These are phyloP conservation scores for Eurotiales sp. DNA, from an alignment of 2,329 filamentous ascomycete species.

Conservation along the genomic window DNA sequence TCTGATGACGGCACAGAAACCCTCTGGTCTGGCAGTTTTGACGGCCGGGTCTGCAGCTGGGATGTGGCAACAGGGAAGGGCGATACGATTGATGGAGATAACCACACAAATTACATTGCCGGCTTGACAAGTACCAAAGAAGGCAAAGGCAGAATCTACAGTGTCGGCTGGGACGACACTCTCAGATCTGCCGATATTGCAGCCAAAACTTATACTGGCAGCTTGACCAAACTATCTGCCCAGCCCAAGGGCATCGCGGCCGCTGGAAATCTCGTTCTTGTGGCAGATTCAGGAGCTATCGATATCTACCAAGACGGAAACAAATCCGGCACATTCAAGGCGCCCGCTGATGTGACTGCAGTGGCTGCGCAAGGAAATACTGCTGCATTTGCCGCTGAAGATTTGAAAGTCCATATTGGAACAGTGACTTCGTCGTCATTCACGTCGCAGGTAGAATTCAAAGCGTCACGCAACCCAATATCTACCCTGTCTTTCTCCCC, in stretches of 20 bases:
- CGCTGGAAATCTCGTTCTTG: conserved; percentile 50
- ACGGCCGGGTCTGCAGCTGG: conserved; percentile 84
- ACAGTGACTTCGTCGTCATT: conserved; percentile 55
- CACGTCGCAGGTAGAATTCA: conserved; percentile 55
- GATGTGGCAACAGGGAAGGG: conserved; percentile 67
- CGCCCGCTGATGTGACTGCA: conserved; percentile 63
- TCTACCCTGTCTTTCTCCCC: conserved; percentile 80
- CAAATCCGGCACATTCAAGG: conserved; percentile 57
- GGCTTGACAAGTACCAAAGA: conserved; percentile 61
- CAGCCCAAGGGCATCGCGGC: conserved; percentile 75
- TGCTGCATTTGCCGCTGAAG: conserved; percentile 73
- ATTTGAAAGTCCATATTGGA: conserved; percentile 74
- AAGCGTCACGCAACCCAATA: conserved; percentile 66
- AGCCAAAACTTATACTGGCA: conserved; percentile 70
- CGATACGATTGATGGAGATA: conserved; percentile 69
- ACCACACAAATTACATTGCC: conserved; percentile 80
- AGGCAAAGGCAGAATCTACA: conserved; percentile 64
- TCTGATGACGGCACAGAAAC: conserved; percentile 52
- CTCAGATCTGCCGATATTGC: conserved; percentile 73
- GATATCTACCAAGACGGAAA: conserved; percentile 56
- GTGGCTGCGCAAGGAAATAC: conserved; percentile 65
- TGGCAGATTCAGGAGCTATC: conserved; percentile 59
- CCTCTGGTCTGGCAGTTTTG: conserved; percentile 86
- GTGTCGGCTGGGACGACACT: conserved; percentile 91
- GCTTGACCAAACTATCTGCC: conserved; percentile 62